Percentiles rank a stretch among this genome's conserved stretches.
Evolutionary conservation across 164 flowering plant species (phyloP).

Genomic region (Sextonia rubra): DNA sequence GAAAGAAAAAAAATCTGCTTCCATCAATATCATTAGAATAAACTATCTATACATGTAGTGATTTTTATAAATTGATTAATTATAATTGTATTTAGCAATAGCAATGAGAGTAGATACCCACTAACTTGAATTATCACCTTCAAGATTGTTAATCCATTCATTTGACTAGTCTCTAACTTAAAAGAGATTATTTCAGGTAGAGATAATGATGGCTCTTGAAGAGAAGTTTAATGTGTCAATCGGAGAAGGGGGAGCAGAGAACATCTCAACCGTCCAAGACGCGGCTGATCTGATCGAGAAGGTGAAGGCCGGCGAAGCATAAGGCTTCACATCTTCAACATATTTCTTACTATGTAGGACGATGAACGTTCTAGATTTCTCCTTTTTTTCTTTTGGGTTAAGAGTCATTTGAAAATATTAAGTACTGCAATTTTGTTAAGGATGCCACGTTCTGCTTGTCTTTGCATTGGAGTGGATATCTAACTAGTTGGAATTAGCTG

Average conservation of each 20-base stretch:
- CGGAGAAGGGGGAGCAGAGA: slow-evolving; percentile 59
- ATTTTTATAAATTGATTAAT: no score
- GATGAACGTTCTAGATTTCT: neutral
- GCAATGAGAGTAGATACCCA: no score
- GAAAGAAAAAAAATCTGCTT: neutral
- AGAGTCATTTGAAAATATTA: neutral
- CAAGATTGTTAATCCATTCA: neutral
- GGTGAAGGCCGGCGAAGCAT: slow-evolving; percentile 34
- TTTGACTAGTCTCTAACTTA: neutral
- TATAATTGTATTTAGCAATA: no score
- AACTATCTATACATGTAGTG: no score
- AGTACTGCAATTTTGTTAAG: no score
- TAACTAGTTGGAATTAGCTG: neutral
- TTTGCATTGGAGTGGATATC: neutral
- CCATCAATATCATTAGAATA: neutral
- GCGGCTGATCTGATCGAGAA: slow-evolving; percentile 66
- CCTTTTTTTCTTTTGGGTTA: neutral
- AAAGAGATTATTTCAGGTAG: slow-evolving; percentile 18
- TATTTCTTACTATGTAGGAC: neutral
- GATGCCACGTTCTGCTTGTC: no score
- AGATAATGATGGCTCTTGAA: slow-evolving; percentile 63
- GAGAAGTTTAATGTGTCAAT: slow-evolving; percentile 56
- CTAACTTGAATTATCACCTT: neutral
- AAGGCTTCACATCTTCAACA: neutral
- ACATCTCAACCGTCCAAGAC: slow-evolving; percentile 62